Percentiles rank a stretch among this genome's conserved stretches.
These are phyloP conservation scores for Phascolomyces articulosus DNA, from an alignment of 371 early-diverging fungal species.

Conservation along the genomic window DNA sequence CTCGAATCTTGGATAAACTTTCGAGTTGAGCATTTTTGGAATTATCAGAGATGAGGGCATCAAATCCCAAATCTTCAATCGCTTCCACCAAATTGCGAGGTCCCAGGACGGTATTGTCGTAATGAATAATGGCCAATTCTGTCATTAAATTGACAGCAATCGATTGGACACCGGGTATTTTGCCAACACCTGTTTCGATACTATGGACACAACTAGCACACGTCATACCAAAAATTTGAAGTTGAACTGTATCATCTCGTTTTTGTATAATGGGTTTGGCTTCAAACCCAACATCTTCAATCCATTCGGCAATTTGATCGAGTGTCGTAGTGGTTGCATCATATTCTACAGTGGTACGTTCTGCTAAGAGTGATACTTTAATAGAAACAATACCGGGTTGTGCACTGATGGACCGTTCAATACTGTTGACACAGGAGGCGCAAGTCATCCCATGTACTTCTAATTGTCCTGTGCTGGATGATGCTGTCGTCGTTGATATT, in stretches of 20 bases:
- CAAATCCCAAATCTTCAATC: constrained; percentile 86
- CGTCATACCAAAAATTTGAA: constrained; percentile 93
- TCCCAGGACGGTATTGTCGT: constrained; percentile 64
- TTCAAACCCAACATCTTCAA: constrained; percentile 85
- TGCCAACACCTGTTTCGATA: constrained; percentile 71
- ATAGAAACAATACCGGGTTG: constrained; percentile 56
- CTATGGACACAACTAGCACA: constrained; percentile 80
- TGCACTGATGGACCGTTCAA: constrained; percentile 61
- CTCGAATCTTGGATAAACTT: constrained; percentile 83
- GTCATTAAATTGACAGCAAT: constrained; percentile 79
- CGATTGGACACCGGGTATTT: constrained; percentile 63
- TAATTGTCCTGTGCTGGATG: constrained; percentile 17
- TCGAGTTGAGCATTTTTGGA: constrained; percentile 82
- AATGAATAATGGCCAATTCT: constrained; percentile 73
- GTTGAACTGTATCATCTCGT: constrained; percentile 45
- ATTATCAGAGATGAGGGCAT: constrained; percentile 72
- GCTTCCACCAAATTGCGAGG: constrained; percentile 78
- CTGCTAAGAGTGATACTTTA: constrained; percentile 76
- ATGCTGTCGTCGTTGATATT: background rate
- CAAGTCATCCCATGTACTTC: constrained; percentile 83
- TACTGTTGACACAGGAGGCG: constrained; percentile 80
- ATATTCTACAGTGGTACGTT: constrained; percentile 79
- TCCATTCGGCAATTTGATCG: constrained; percentile 58
- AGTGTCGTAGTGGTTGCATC: constrained; percentile 40
- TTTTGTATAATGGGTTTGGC: constrained; percentile 53